Evolutionary conservation across 345 rosid genomes (phyloP).

Genomic region (Anastatica hierochuntica): DNA sequence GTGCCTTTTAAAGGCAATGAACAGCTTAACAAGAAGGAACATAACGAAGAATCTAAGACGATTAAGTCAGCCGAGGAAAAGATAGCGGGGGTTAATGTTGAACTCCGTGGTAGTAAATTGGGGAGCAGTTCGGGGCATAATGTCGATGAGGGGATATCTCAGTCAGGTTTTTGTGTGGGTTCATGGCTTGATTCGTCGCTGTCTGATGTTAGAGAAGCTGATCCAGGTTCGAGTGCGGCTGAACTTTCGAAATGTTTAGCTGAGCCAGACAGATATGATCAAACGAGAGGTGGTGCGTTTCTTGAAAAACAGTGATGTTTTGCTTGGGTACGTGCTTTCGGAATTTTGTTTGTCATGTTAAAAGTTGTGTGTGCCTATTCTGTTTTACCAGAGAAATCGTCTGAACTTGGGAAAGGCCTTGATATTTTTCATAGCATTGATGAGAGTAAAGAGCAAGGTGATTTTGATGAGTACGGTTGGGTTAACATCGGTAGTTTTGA

Average conservation of each 20-base stretch:
- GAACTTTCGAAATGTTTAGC: constrained; percentile 38
- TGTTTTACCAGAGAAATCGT: constrained; percentile 35
- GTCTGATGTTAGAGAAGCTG: constrained; percentile 34
- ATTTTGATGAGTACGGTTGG: constrained; percentile 83
- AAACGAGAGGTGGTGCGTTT: constrained; percentile 44
- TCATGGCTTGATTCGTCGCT: constrained; percentile 47
- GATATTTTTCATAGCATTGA: constrained; percentile 42
- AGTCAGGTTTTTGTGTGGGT: constrained; percentile 38
- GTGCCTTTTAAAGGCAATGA: constrained; percentile 60
- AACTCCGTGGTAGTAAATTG: constrained; percentile 32
- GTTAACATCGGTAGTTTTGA: constrained; percentile 92
- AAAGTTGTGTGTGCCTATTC: constrained; percentile 20
- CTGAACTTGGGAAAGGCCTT: constrained; percentile 44
- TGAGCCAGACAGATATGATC: constrained; percentile 35
- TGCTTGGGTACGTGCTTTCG: constrained; percentile 19
- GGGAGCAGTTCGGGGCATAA: constrained; percentile 35
- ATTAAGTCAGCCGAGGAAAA: constrained; percentile 37
- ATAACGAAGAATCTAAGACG: constrained; percentile 33
- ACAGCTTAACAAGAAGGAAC: constrained; percentile 39
- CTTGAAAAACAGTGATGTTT: constrained; percentile 13
- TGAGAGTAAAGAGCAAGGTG: constrained; percentile 59
- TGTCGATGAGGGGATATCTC: constrained; percentile 33
- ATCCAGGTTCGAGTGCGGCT: constrained; percentile 38
- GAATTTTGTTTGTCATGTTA: constrained; percentile 20
- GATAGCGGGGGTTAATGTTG: constrained; percentile 27